A percentile compares a stretch with the other conserved stretches of the same genome.
These are phyloP conservation scores for Phylloporus rhodoxanthus DNA, from an alignment of 768 basidiomycete genomes.

Conservation along the genomic window DNA sequence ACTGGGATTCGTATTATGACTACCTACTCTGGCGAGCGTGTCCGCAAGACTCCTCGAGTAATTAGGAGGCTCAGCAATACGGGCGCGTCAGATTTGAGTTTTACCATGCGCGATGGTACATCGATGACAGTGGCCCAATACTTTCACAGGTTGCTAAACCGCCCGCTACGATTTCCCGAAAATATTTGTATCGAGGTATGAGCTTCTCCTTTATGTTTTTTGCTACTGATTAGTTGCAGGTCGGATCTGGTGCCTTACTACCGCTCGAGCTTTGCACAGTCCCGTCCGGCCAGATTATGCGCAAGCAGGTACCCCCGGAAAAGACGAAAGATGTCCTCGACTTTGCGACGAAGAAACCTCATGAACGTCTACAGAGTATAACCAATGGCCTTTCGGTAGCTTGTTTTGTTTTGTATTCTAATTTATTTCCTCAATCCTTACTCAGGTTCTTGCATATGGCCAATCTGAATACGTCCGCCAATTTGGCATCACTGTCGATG, in stretches of 20 bases:
- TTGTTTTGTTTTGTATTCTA: background rate
- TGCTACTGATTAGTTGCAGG: conserved; percentile 35
- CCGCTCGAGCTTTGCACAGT: conserved; percentile 67
- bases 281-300: conserved; percentile 61
- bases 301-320: conserved; percentile 64
- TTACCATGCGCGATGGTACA: conserved; percentile 53
- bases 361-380: conserved; percentile 52
- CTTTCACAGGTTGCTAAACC: conserved; percentile 49
- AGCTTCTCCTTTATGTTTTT: conserved; percentile 2
- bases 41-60: conserved; percentile 45
- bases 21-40: conserved; percentile 31
- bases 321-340: conserved; percentile 56
- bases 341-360: conserved; percentile 62
- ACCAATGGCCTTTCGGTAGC: conserved; percentile 46
- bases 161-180: conserved; percentile 53
- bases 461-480: conserved; percentile 69
- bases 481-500: conserved; percentile 62
- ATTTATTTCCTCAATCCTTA: background rate
- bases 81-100: conserved; percentile 50
- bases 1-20: conserved; percentile 48
- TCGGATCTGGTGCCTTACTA: conserved; percentile 54
- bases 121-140: conserved; percentile 56
- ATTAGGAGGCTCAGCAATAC: conserved; percentile 53
- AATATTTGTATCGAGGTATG: conserved; percentile 64
- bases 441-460: conserved; percentile 58